These are phyloP conservation scores for Microbotryum scabiosae DNA, from an alignment of 1,284 basidiomycete genomes.

Conservation along the genomic window DNA sequence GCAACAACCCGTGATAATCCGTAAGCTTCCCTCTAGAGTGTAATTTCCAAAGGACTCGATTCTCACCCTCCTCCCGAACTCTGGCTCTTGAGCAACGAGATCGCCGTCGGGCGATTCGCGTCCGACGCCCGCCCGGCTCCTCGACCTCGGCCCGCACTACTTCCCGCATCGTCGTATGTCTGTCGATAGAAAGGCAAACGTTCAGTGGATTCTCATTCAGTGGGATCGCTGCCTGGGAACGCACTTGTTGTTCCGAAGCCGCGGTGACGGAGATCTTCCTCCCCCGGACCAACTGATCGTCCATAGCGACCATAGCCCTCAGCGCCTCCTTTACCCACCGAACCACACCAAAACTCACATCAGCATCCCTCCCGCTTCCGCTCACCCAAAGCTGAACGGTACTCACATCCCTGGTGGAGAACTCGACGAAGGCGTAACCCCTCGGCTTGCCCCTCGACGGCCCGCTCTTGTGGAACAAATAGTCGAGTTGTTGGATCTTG, in stretches of 20 bases:
- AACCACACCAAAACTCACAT: constrained; percentile 3
- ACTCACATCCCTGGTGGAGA: constrained; percentile 67
- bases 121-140: constrained; percentile 7
- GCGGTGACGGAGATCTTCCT: constrained; percentile 79
- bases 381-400: not conserved
- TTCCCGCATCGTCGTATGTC: constrained; percentile 40
- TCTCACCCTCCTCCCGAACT: too few relatives aligned
- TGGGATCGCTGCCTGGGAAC: constrained; percentile 12
- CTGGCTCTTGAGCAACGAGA: constrained; percentile 74
- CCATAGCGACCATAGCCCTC: constrained; percentile 63
- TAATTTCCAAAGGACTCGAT: too few relatives aligned
- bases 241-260: constrained; percentile 53
- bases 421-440: constrained; percentile 93
- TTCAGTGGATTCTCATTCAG: constrained; percentile 4
- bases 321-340: constrained; percentile 61
- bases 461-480: constrained; percentile 88
- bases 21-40: too few relatives aligned
- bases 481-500: constrained; percentile 84
- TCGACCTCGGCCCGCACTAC: constrained; percentile 37
- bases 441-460: constrained; percentile 80
- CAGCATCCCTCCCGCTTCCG: not conserved
- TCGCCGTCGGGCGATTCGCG: constrained; percentile 67
- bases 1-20: too few relatives aligned
- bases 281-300: constrained; percentile 75
- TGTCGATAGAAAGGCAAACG: constrained; percentile 36